phyloP scores from a whole-genome alignment of 2,329 filamentous ascomycete genomes.

The Pezicula carpinea region DNA sequence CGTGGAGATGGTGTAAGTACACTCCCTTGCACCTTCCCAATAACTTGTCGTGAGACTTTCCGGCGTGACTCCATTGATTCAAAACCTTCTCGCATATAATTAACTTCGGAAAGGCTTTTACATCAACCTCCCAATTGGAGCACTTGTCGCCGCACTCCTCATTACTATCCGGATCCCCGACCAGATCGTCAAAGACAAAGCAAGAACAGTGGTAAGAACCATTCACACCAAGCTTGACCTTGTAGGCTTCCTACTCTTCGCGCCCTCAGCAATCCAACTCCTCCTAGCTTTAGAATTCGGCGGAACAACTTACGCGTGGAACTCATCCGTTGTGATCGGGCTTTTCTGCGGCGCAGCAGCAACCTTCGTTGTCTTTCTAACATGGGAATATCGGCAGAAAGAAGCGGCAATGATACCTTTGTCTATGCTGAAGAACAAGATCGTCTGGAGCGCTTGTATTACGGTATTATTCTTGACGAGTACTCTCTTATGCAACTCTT shows the following conservation, averaged over 20 bases:
- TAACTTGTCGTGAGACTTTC: too few species aligned
- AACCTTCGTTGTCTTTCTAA: constrained; percentile 18
- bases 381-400: constrained; percentile 19
- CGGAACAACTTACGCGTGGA: constrained; percentile 28
- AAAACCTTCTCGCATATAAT: background rate
- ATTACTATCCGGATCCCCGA: constrained; percentile 31
- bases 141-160: constrained; percentile 25
- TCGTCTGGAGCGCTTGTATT: constrained; percentile 14
- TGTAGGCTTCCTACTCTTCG: constrained; percentile 28
- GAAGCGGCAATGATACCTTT: constrained; percentile 24
- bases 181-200: constrained; percentile 14
- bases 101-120: constrained; percentile 23
- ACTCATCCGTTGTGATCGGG: constrained; percentile 20
- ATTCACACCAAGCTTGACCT: constrained; percentile 25
- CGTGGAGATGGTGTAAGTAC: constrained; percentile 31
- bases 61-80: too few species aligned
- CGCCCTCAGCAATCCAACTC: constrained; percentile 26
- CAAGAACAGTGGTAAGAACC: constrained; percentile 1
- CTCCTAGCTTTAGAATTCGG: constrained; percentile 31
- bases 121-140: constrained; percentile 36
- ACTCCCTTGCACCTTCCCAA: background rate
- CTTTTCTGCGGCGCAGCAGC: constrained; percentile 18
- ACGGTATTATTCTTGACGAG: constrained; percentile 4
- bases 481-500: background rate
- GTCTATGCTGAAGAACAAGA: constrained; percentile 14